Base-by-base conservation (phyloP, 441 rosid species). In the Populus trichocarpa region DNA sequence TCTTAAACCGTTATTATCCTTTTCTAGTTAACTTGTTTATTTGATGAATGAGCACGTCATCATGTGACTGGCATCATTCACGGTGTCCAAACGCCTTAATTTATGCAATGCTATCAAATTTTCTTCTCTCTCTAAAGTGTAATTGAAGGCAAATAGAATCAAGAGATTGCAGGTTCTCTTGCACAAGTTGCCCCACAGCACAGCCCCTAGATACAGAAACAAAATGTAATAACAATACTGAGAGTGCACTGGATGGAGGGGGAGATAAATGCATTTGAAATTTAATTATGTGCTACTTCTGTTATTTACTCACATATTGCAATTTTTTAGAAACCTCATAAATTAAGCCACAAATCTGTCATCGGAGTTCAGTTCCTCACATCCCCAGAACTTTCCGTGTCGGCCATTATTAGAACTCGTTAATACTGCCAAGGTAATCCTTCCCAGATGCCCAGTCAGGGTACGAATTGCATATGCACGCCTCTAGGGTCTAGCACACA, bases 401-500 rank as follows among this genome's bases (percentile, higher is more conserved):
- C 11, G 22, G 46, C 18, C 57, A 35, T 57, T 40, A 28, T 61
- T 20, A 57, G 40, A 23, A 67, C 32, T 22, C 4, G 77, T 76
- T 57, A 71, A 71, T 61, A 38, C 36, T 53, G 26, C 23, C n/a
- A 35, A 26, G 18, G 26, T 36, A 68, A 23, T 74, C 70, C 75
- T 50, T 40, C 46, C 70, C 8, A 32, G 35, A 59, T 33, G 18
- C 38, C 26, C 23, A 14, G 57, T 50, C 46, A 20, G 16, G 35
- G 67, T 5, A 28, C 8, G 50, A 68, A 59, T 65, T 20, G 14
- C 32, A 32, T 23, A 57, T 83, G 32, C 65, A 35, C 65, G 8
- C 65, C 40, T 66, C 69, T 91, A 93, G 86, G 93, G 33, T 66
- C 71, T 91, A 93, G 86, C 95, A 90, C 23, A 92, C 94, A 4